Evolutionary conservation across 768 basidiomycete species (phyloP).

Genomic region (Suillus americanus): DNA sequence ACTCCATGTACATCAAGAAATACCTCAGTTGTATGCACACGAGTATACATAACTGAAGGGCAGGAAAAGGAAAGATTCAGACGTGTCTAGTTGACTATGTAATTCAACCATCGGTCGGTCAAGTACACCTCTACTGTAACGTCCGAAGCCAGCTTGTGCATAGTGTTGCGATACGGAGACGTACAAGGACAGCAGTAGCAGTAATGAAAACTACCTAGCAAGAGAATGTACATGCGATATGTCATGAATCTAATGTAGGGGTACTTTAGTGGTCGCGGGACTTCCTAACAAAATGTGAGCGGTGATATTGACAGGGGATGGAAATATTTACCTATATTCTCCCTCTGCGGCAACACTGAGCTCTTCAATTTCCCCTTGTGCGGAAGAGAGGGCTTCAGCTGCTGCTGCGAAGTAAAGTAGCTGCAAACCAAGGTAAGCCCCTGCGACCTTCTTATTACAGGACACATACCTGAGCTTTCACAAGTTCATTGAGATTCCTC

Average conservation of each 20-base stretch:
- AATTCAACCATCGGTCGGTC: neutral
- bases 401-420: constrained; percentile 72
- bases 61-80: neutral
- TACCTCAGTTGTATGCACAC: neutral
- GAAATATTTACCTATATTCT: constrained; percentile 72
- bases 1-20: neutral
- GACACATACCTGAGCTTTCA: constrained; percentile 75
- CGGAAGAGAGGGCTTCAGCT: constrained; percentile 76
- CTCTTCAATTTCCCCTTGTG: constrained; percentile 93
- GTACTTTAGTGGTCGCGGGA: constrained; percentile 83
- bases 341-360: constrained; percentile 91
- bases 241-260: constrained; percentile 29
- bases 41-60: neutral
- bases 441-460: neutral
- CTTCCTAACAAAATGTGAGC: constrained; percentile 52
- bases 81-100: too few species aligned
- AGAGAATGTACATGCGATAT: neutral
- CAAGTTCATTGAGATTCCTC: constrained; percentile 89
- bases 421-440: constrained; percentile 32
- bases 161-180: neutral
- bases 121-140: neutral
- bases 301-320: constrained; percentile 6
- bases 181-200: neutral
- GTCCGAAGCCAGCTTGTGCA: constrained; percentile 1
- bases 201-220: neutral